Conservation (phyloP, 495 filamentous ascomycete genomes). For the Chaetomium tenue region DNA sequence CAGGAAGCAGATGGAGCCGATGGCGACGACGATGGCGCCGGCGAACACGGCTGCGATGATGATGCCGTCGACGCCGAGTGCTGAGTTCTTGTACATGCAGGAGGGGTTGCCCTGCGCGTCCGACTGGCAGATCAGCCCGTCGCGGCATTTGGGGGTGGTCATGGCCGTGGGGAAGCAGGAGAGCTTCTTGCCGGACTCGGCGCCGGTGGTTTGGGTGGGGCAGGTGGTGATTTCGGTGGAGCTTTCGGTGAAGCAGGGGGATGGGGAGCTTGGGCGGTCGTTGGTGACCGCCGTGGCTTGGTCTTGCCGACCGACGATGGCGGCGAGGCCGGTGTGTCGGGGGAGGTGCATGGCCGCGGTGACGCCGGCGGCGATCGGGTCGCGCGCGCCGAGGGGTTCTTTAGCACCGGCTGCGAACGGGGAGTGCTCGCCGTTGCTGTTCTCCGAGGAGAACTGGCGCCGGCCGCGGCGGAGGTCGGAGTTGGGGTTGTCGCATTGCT, state of each 20-base stretch:
- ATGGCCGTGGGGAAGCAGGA: constrained; percentile 41
- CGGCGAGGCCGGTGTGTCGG: constrained; percentile 15
- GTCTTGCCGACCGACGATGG: background rate
- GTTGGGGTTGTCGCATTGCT: constrained; percentile 32
- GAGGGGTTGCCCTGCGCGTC: constrained; percentile 35
- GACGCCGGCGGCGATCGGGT: constrained; percentile 16
- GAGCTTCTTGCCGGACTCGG: constrained; percentile 31
- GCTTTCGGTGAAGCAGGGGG: constrained; percentile 42
- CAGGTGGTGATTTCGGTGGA: constrained; percentile 35
- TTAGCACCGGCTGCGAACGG: constrained; percentile 19
- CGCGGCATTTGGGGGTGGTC: constrained; percentile 41
- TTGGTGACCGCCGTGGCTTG: constrained; percentile 4
- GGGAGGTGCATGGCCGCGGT: constrained; percentile 20
- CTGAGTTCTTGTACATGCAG: constrained; percentile 47
- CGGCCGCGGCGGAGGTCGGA: constrained; percentile 35
- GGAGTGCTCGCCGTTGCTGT: constrained; percentile 11
- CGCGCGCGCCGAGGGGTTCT: constrained; percentile 30
- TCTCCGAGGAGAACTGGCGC: background rate
- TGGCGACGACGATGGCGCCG: constrained; percentile 28
- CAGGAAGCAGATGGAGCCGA: constrained; percentile 41
- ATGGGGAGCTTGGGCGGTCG: constrained; percentile 26
- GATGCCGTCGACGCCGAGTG: constrained; percentile 38
- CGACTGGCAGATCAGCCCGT: constrained; percentile 45
- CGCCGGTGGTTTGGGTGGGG: constrained; percentile 39
- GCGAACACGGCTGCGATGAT: constrained; percentile 47